Percentiles rank a stretch among this genome's conserved stretches.
These are phyloP conservation scores for Elsinoe australis DNA, from an alignment of 2,329 filamentous ascomycete species.

Conservation along the genomic window DNA sequence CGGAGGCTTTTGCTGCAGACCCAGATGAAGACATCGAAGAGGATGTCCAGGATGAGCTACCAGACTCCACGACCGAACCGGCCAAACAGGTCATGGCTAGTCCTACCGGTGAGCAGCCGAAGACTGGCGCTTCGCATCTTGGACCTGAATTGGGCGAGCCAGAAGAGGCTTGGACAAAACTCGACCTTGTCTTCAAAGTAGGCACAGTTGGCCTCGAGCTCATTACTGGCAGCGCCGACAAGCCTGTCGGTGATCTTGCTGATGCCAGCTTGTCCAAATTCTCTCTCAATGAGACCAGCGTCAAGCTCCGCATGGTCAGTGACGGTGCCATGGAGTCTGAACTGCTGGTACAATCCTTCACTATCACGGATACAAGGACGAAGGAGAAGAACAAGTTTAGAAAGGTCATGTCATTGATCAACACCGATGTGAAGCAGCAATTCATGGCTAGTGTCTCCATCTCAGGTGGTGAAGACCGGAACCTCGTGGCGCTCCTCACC, in stretches of 20 bases:
- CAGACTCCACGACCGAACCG: constrained; percentile 44
- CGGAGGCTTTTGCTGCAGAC: constrained; percentile 74
- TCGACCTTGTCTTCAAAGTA: constrained; percentile 86
- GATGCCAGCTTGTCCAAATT: constrained; percentile 84
- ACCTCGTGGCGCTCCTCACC: constrained; percentile 82
- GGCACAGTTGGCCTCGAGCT: constrained; percentile 83
- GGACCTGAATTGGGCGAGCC: constrained; percentile 61
- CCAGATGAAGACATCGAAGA: constrained; percentile 59
- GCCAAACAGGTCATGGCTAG: constrained; percentile 44
- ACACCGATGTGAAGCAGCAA: constrained; percentile 84
- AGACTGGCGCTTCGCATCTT: constrained; percentile 23
- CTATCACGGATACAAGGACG: constrained; percentile 84
- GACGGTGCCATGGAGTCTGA: constrained; percentile 90
- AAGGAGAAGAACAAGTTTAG: constrained; percentile 90
- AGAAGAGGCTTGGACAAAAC: constrained; percentile 75
- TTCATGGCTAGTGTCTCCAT: constrained; percentile 97
- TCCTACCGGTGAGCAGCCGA: constrained; percentile 21
- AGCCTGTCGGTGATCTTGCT: constrained; percentile 70
- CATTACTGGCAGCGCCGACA: constrained; percentile 64
- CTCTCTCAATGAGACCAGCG: constrained; percentile 81
- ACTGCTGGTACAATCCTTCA: constrained; percentile 86
- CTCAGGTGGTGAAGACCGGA: constrained; percentile 71
- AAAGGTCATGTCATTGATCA: constrained; percentile 95
- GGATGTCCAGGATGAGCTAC: constrained; percentile 68
- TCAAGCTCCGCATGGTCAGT: constrained; percentile 88